Evolutionary conservation across 352 stramenopile species (phyloP), one percentile per base, ranked within the genome.

Genomic region (Phytophthora melonis): DNA sequence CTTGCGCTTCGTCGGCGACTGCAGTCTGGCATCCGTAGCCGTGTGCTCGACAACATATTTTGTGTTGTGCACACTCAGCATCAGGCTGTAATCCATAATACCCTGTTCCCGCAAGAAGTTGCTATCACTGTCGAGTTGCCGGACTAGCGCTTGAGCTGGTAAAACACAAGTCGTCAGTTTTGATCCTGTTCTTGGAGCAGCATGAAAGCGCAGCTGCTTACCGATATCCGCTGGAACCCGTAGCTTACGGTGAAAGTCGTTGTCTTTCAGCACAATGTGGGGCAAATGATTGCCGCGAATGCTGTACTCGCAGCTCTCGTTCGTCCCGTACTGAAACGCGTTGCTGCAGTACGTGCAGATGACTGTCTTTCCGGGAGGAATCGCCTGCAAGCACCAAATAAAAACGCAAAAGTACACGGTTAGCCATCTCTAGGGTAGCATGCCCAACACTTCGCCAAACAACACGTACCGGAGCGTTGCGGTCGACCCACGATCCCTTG

Each of bases 81-180:
- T 66, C 27, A 97, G 66, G 23, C 85, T 95, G 75, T 97, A 97
- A 78, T 97, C 92, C 78, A 96, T 97, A 69, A 97, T 93, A 18
- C 91, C 91, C 68, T 95, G 84, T 10, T 80, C 72, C 23, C 83
- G 81, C 32, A 97, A 66, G 49, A 97, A 97, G 7, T 80, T 80
- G 62, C 80, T 93, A 56, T 97, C 91, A 11, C 66, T 78, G 52
- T 90, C 82, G 23, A 97, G 78, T 63, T 95, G 87, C 1, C 67
- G 61, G 21, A 95, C 81, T 36, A 95, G 82, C 19, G 80, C 81
- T 18, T 87, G 70, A 30, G 87, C 87, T 80, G 61, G 41, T 50
- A 62, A 23, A 13, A 56, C 8, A 52, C 47, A 13, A 53, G 16
- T n/a, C 18, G 41, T 77, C 14, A 72, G 72, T 70, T 25, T 55